A percentile compares a stretch with the other conserved stretches of the same genome.
Evolutionary conservation across 495 filamentous ascomycete genomes (phyloP).

Genomic region (Clavariopsis aquatica): DNA sequence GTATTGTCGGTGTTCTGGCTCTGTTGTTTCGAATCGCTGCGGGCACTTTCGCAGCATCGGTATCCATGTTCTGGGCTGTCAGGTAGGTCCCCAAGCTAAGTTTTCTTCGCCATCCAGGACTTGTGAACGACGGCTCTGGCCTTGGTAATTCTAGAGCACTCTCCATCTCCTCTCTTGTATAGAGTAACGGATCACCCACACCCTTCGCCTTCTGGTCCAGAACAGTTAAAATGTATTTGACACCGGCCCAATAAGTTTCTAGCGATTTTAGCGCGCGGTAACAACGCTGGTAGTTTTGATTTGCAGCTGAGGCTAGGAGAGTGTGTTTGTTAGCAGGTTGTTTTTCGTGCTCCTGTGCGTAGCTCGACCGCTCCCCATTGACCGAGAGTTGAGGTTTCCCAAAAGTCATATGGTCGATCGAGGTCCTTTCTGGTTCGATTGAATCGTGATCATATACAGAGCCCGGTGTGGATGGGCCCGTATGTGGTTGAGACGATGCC

Average conservation of each 20-base stretch:
- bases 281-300: slow-evolving; percentile 77
- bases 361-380: slow-evolving; percentile 16
- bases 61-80: slow-evolving; percentile 25
- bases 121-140: slow-evolving; percentile 47
- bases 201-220: slow-evolving; percentile 86
- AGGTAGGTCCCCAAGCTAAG: slow-evolving; percentile 41
- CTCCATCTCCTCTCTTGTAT: slow-evolving; percentile 75
- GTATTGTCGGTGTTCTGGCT: slow-evolving; percentile 26
- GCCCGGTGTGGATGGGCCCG: slow-evolving; percentile 45
- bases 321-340: slow-evolving; percentile 59
- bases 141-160: slow-evolving; percentile 52
- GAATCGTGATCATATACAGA: slow-evolving; percentile 15
- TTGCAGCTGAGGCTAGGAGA: slow-evolving; percentile 71
- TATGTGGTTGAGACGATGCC: slow-evolving; percentile 55
- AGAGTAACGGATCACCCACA: slow-evolving; percentile 77
- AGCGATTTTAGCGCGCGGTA: slow-evolving; percentile 76
- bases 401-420: slow-evolving; percentile 50
- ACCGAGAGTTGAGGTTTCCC: slow-evolving; percentile 22
- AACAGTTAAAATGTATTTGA: slow-evolving; percentile 81
- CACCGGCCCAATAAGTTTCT: slow-evolving; percentile 79
- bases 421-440: slow-evolving; percentile 1
- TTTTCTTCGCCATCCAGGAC: slow-evolving; percentile 49
- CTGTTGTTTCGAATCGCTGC: slow-evolving; percentile 32
- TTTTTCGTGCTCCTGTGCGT: slow-evolving; percentile 17
- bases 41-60: slow-evolving; percentile 26